phyloP scores from a whole-genome alignment of 2,329 filamentous ascomycete species.

The Neurospora sp. region DNA sequence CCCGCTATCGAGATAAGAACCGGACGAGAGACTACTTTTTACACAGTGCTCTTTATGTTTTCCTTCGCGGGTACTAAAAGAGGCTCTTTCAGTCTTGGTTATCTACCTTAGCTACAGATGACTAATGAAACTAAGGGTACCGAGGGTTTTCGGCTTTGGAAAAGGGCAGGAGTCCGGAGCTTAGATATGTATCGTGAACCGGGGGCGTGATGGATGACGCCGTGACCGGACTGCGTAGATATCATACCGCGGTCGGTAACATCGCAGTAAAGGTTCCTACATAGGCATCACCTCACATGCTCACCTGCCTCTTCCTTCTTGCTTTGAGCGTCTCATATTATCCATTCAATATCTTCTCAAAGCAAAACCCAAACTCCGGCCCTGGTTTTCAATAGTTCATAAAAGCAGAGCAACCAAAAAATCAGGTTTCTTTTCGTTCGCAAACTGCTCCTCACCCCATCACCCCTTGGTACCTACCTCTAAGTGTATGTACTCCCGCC shows the following conservation, averaged over 20 bases:
- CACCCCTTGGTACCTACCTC: not conserved
- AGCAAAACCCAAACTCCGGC: not conserved
- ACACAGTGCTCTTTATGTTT: not conserved
- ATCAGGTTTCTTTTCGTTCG: not conserved
- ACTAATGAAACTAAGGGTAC: not conserved
- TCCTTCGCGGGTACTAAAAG: not conserved
- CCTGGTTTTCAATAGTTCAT: not conserved
- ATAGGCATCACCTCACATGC: not conserved
- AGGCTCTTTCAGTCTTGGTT: not conserved
- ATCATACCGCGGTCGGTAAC: not conserved
- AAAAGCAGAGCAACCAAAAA: not conserved
- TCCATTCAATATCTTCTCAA: not conserved
- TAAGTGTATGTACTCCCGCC: not conserved
- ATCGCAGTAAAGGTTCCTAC: no score
- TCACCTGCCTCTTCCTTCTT: not conserved
- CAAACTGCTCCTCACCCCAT: not conserved
- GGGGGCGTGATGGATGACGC: not conserved
- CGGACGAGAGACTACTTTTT: not conserved
- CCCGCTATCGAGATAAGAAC: not conserved
- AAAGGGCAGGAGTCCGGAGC: not conserved
- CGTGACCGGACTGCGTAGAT: not conserved
- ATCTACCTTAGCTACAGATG: not conserved
- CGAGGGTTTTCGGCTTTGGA: not conserved
- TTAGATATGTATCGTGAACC: not conserved
- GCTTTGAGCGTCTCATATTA: not conserved